A percentile compares a stretch with the other conserved stretches of the same genome.
Conservation (phyloP, 2,329 filamentous ascomycete species). For the Fusarium pseudonygamai region DNA sequence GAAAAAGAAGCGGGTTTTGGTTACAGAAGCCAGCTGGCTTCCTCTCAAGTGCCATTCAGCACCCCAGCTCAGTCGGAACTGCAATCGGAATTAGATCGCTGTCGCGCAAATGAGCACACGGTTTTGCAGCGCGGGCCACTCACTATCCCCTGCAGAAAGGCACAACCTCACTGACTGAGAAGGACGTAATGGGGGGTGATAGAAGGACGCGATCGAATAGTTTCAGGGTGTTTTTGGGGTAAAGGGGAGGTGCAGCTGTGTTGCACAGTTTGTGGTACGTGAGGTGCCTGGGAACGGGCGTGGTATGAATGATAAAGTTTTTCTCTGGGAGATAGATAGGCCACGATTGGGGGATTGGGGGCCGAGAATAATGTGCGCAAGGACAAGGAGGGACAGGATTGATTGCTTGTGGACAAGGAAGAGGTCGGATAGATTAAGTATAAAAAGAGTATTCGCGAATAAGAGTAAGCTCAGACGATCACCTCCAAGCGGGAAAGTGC, state of each 20-base stretch:
- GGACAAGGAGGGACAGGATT: not conserved
- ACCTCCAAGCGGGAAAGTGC: not conserved
- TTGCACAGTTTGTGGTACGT: conserved; percentile 29
- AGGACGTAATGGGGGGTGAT: not conserved
- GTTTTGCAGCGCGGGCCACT: conserved; percentile 18
- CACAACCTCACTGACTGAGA: conserved; percentile 11
- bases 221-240: not conserved
- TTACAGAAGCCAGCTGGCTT: conserved; percentile 20
- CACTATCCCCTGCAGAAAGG: conserved; percentile 30
- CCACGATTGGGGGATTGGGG: conserved; percentile 1
- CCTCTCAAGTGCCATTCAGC: conserved; percentile 26
- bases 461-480: conserved; percentile 21
- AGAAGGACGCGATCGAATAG: not conserved
- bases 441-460: conserved; percentile 10
- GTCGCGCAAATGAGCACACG: conserved; percentile 40
- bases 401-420: not conserved
- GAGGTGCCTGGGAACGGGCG: conserved; percentile 7
- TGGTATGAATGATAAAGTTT: conserved; percentile 23
- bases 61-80: conserved; percentile 27
- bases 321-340: conserved; percentile 18
- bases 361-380: not conserved
- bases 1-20: conserved; percentile 27
- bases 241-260: conserved; percentile 9
- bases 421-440: conserved; percentile 8
- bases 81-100: conserved; percentile 2